Conservation (phyloP, 73 alveolate genomes). For the Symbiodinium pilosum region DNA sequence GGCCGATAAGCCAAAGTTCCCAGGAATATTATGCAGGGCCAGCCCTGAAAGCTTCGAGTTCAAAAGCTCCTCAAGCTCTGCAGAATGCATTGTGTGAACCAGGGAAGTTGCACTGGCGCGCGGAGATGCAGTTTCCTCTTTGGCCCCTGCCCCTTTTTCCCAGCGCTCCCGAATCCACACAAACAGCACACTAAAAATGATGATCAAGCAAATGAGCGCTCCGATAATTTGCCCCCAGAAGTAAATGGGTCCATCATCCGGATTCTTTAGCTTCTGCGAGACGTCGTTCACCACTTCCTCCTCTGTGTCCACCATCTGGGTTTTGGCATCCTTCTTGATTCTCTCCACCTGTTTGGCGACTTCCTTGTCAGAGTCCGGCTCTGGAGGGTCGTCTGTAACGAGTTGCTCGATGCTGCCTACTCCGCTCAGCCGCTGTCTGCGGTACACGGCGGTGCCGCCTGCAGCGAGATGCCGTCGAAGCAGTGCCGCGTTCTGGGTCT, state of each 20-base stretch:
- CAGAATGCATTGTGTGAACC: slow-evolving; percentile 37
- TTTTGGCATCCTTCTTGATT: slow-evolving; percentile 3
- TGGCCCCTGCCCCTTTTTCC: not conserved
- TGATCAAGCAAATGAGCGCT: slow-evolving; percentile 11
- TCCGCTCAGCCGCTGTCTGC: not conserved
- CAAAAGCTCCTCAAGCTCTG: slow-evolving; percentile 3
- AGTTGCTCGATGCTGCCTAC: not conserved
- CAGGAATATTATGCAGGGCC: slow-evolving; percentile 25
- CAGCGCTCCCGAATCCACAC: slow-evolving; percentile 34
- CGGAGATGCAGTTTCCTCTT: not conserved
- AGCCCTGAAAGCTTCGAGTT: not conserved
- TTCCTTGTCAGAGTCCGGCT: not conserved
- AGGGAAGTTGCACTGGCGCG: too few species aligned
- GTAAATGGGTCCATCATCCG: slow-evolving; percentile 64
- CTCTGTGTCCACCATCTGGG: slow-evolving; percentile 21
- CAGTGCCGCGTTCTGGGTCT: not conserved
- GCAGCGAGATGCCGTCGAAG: slow-evolving; percentile 2
- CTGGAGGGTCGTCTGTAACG: slow-evolving; percentile 17
- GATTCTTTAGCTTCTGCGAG: slow-evolving; percentile 19
- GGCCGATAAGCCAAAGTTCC: slow-evolving; percentile 27
- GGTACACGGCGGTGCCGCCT: not conserved
- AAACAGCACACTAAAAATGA: slow-evolving; percentile 16
- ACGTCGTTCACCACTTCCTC: slow-evolving; percentile 56
- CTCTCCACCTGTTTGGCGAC: slow-evolving; percentile 7
- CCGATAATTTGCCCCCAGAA: not conserved